Base-by-base conservation (phyloP, 768 basidiomycete genomes). In the Termitomyces sp. region DNA sequence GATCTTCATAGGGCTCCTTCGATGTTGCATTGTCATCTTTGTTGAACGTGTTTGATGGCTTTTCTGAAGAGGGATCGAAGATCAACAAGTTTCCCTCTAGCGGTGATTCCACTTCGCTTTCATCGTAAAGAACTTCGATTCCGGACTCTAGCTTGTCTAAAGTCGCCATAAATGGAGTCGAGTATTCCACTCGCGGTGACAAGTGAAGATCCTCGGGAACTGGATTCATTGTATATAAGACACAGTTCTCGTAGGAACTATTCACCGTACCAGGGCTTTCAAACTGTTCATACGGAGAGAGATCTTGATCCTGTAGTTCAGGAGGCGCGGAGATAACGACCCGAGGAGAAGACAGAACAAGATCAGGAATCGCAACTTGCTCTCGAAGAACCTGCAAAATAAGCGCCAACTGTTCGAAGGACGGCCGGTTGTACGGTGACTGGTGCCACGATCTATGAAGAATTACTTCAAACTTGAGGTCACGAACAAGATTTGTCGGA, bases 171-270 rank as follows among this genome's bases (percentile, higher is more conserved):
- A 47, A 54, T 22, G 60, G 60, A 24, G 60, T 57, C 2, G 60
- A 61, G 20, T 57, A 61, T 42, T 61, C 56, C 36, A 42, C 48
- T 28, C 47, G 51, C 24, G 60, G 60, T 26, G 56, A 54, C 16
- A 49, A n/a, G 9, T 22, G 48, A 1, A 24, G 15, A 29, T 33
- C 51, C 13, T 54, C 56, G 18, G 34, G 9, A 33, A 36, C 60
- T 60, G 22, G 22, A 18, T 16, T 13, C 0, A 42, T 4, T 13
- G 41, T 31, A 31, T 24, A 36, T 18, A 39, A 44, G 15, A 6
- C 9, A 26, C n/a, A 26, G 16, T 37, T 12, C 12, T 44, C 22
- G 3, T 5, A 9, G 10, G 15, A 12, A 12, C 28, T 10, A 3
- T 29, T 37, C 5, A 18, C 28, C 60, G 5, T 57, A 60, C 60